Base-by-base conservation (phyloP, 2,329 filamentous ascomycete species). In the Penicillium sp. region DNA sequence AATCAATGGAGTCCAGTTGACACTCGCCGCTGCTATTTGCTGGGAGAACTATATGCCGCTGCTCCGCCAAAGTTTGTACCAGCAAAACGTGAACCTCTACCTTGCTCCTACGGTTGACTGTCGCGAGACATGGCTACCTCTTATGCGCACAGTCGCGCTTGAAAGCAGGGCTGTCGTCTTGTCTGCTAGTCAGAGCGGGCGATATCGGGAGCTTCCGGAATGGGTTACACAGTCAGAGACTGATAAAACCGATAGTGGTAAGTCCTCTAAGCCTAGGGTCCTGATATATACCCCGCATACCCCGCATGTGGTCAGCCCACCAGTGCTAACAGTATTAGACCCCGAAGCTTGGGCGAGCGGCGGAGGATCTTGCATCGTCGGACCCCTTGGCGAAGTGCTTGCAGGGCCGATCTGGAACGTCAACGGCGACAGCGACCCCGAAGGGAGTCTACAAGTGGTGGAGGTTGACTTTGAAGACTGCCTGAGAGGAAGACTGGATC, bases 1-100 rank as follows among this genome's bases (percentile, higher is more conserved):
- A 26, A 92, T 97, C 74, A 89, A 90, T 64, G 92, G 92, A 54
- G 86, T 93, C 2, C 88, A 87, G 66, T 79, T 97, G 63, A 94
- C 91, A 60, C 85, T 97, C 63, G 93, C 90, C 0, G 88, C 91
- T 3, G 94, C 93, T 3, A 96, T 98, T 67, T 97, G 93, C 82
- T 97, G 93, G 93, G 93, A 98, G 77, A 97, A 91, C 76, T 96
- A 94, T 79, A 97, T 97, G 93, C 93, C 93, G 0, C 81, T 97
- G 19, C 82, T 97, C 7, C 86, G 94, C 19, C 91, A 96, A 74
- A 85, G 88, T 17, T 83, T 97, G 44, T 98, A 97, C 76, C 85
- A 87, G 2, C 94, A 97, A 76, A 96, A 96, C 73, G 88, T 97
- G 71, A 96, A 96, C 75, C 80, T 97, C 13, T 97, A 94, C 77